Base-by-base conservation (phyloP, 2,329 filamentous ascomycete genomes). In the Fusarium nematophilum region DNA sequence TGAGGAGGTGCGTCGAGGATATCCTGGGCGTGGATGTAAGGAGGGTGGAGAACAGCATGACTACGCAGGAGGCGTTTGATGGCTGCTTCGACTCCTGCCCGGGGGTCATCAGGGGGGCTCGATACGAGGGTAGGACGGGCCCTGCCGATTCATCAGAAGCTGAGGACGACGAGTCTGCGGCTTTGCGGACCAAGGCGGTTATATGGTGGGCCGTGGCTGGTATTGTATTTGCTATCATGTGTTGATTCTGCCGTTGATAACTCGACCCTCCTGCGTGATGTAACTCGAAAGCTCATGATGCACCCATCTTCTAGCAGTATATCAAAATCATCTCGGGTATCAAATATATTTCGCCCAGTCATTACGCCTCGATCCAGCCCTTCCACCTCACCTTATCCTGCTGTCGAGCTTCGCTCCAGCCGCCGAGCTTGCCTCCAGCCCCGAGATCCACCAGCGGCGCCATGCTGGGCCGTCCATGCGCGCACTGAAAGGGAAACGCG, bases 401-500 rank as follows among this genome's bases (percentile, higher is more conserved):
- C 13, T 33, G 29, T 39, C 53, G 44, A 5, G 14, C 33, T 43
- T 69, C 73, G 14, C 53, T 42, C 72, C 72, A 74, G 3, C 62
- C 56, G 4, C 69, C 62, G 31, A 72, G 64, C 18, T 62, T 59
- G 9, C 54, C 64, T 3, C 60, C 66, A 7, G 51, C 53, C 1
- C 79, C 79, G 25, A 88, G 56, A 57, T 86, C 81, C 4, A 88
- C 72, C n/a, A 90, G 57, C 3, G 87, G 87, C 6, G 84, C 82
- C 82, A 90, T 84, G 27, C 84, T 87, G 2, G 87, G 87, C 47
- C 88, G 80, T 1, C 92, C 92, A 78, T 96, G 92, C 1, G 92
- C 92, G 73, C 92, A 96, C 70, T 92, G 88, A 63, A 95, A 95
- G 0, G 92, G 91, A 59, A 94, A 91, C 0, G 79, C 81, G 63